phyloP scores from a whole-genome alignment of 2,329 filamentous ascomycete species.

The Thielaviopsis punctulata region DNA sequence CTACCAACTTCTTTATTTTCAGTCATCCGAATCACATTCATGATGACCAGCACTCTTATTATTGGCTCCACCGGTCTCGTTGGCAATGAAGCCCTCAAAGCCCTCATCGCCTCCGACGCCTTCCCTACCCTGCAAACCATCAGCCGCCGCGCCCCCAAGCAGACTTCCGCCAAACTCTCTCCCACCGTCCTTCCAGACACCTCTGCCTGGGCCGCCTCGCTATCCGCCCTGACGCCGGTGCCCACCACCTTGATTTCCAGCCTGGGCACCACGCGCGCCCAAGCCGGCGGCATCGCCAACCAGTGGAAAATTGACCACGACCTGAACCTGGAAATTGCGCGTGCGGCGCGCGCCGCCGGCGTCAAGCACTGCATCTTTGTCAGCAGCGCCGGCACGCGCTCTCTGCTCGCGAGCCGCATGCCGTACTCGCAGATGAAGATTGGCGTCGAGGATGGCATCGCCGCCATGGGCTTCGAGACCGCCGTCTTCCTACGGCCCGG shows the following conservation, averaged over 20 bases:
- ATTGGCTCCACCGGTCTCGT: slow-evolving; percentile 50
- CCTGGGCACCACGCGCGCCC: slow-evolving; percentile 61
- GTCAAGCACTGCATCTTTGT: slow-evolving; percentile 63
- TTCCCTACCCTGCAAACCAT: slow-evolving; percentile 43
- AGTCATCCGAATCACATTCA: background rate
- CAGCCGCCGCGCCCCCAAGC: slow-evolving; percentile 46
- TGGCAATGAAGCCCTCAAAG: slow-evolving; percentile 57
- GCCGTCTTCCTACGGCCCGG: slow-evolving; percentile 61
- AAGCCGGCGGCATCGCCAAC: slow-evolving; percentile 57
- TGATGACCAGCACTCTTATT: slow-evolving; percentile 34
- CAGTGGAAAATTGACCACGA: slow-evolving; percentile 84
- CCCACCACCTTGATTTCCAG: slow-evolving; percentile 56
- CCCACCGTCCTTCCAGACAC: slow-evolving; percentile 52
- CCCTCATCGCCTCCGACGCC: slow-evolving; percentile 35
- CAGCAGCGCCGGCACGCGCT: slow-evolving; percentile 36
- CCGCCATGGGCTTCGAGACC: slow-evolving; percentile 56
- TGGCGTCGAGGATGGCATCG: slow-evolving; percentile 66
- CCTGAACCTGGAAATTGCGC: slow-evolving; percentile 63
- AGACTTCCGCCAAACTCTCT: slow-evolving; percentile 35
- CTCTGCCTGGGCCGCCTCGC: slow-evolving; percentile 45
- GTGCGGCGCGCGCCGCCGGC: slow-evolving; percentile 55
- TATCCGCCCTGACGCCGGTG: slow-evolving; percentile 35
- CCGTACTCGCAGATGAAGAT: slow-evolving; percentile 58
- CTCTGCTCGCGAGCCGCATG: slow-evolving; percentile 25
- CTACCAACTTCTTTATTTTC: no score